Percentiles rank a stretch among this genome's conserved stretches.
Evolutionary conservation across 805 yeast species (phyloP).

Genomic region (Lachancea thermotolerans): DNA sequence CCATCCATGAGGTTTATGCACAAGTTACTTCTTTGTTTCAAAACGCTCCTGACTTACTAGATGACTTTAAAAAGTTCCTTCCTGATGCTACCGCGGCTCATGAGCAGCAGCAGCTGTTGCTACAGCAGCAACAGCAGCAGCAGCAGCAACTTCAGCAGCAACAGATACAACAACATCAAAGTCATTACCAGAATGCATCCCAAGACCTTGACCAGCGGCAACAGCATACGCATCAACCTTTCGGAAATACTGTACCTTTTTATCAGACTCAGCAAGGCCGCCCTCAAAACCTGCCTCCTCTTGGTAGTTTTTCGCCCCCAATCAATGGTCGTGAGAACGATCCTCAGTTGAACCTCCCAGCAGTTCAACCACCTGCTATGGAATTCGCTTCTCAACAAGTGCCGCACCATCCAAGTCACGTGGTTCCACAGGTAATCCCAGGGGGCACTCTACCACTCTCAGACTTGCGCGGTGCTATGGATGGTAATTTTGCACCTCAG

Average conservation of each 20-base stretch:
- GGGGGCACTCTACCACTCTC: slow-evolving; percentile 32
- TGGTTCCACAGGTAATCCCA: slow-evolving; percentile 15
- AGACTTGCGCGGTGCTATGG: slow-evolving; percentile 30
- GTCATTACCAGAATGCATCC: slow-evolving; percentile 2
- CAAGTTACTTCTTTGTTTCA: slow-evolving; percentile 86
- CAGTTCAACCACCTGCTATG: slow-evolving; percentile 21
- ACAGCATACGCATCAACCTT: slow-evolving; percentile 9
- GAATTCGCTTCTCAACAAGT: slow-evolving; percentile 42
- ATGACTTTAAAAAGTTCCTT: slow-evolving; percentile 90
- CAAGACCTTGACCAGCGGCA: slow-evolving; percentile 1
- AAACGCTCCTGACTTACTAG: slow-evolving; percentile 89
- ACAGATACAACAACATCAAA: slow-evolving; percentile 3
- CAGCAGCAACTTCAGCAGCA: slow-evolving; percentile 15
- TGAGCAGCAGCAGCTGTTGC: slow-evolving; percentile 24
- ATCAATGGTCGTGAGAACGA: slow-evolving; percentile 26
- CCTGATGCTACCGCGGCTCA: slow-evolving; percentile 51
- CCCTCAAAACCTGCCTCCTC: slow-evolving; percentile 31
- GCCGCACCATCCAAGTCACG: slow-evolving; percentile 4
- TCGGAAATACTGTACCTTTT: slow-evolving; percentile 1
- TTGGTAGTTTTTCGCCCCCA: slow-evolving; percentile 35
- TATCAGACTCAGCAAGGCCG: slow-evolving; percentile 6
- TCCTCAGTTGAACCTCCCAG: slow-evolving; percentile 20
- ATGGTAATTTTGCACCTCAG: slow-evolving; percentile 23
- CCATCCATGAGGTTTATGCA: slow-evolving; percentile 89
- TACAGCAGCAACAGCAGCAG: slow-evolving; percentile 17